Conservation (phyloP, 305 asterid species). For the Fraxinus dipetala region DNA sequence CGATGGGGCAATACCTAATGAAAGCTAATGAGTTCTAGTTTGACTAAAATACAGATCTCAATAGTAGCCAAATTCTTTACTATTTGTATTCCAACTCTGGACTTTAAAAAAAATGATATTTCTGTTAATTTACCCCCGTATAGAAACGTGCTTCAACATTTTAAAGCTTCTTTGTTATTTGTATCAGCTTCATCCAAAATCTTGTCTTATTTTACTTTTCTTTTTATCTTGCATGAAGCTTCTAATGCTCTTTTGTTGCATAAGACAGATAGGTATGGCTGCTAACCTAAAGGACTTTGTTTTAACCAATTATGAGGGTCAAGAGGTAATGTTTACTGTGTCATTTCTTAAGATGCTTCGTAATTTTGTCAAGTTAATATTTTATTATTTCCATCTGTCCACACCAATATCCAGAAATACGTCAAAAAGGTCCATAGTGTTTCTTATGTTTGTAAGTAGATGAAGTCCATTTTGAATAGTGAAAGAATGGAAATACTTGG, state of each 20-base stretch:
- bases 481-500: neutral
- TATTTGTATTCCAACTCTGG: neutral
- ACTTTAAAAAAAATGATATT: neutral
- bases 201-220: neutral
- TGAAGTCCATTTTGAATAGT: neutral
- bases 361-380: neutral
- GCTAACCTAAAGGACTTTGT: conserved; percentile 75
- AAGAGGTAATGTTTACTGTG: conserved; percentile 51
- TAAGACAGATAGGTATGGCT: conserved; percentile 79
- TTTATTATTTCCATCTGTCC: neutral
- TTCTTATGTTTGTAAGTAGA: neutral
- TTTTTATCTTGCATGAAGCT: neutral
- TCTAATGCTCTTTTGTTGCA: conserved; percentile 10
- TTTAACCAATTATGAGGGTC: conserved; percentile 61
- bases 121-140: neutral
- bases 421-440: neutral
- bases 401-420: neutral
- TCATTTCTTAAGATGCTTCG: neutral
- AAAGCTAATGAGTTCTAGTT: neutral
- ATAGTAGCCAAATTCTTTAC: neutral
- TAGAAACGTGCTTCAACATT: conserved; percentile 7
- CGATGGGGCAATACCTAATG: neutral
- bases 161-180: neutral
- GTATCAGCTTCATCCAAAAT: neutral
- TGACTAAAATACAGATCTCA: neutral